These are phyloP conservation scores for Pseudogymnoascus destructans DNA, from an alignment of 2,329 filamentous ascomycete genomes.

Conservation along the genomic window DNA sequence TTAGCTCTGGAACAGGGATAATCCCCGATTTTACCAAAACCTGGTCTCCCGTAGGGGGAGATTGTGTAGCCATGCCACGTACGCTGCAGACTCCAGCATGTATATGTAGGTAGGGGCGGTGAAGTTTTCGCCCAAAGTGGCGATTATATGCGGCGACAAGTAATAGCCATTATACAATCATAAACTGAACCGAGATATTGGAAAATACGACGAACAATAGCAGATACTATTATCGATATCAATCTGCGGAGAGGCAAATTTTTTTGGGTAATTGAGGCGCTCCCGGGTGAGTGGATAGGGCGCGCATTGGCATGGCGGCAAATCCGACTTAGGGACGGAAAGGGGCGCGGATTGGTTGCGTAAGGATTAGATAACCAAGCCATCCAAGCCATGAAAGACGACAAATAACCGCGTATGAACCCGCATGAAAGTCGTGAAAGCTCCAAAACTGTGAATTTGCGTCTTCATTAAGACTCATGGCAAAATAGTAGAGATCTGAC, in stretches of 20 bases:
- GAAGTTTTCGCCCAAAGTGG: background rate
- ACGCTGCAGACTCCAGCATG: background rate
- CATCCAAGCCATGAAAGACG: background rate
- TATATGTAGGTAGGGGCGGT: background rate
- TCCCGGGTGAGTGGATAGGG: background rate
- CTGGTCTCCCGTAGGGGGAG: background rate
- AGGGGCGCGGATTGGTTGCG: background rate
- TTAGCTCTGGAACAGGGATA: background rate
- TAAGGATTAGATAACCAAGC: background rate
- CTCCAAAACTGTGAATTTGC: background rate
- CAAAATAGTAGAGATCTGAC: background rate
- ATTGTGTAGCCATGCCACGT: conserved; percentile 8
- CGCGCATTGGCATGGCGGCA: background rate
- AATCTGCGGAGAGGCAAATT: background rate
- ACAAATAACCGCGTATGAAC: background rate
- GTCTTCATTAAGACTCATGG: background rate
- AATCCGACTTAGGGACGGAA: background rate
- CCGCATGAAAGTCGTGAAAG: background rate
- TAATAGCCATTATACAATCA: background rate
- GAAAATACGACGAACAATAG: background rate
- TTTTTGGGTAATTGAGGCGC: background rate
- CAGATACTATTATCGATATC: background rate
- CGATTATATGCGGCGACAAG: background rate
- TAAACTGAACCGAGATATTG: background rate
- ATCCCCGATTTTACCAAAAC: background rate